A percentile compares a stretch with the other conserved stretches of the same genome.
Conservation (phyloP, 2,329 filamentous ascomycete genomes). For the Penicillium sp. region DNA sequence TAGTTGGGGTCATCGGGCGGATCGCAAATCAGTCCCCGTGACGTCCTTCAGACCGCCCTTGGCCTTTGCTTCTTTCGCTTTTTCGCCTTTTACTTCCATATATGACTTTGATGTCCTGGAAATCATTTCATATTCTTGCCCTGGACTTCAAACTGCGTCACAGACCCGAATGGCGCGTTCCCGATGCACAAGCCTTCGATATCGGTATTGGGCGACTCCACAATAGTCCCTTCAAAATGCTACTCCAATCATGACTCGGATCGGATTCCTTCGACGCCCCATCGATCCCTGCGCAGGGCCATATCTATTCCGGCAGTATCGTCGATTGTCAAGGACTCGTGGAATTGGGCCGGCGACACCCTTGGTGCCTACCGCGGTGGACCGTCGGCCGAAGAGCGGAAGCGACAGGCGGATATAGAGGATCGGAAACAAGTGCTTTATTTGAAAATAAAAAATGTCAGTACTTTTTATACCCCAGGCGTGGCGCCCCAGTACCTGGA, state of each 20-base stretch:
- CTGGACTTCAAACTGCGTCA: not conserved
- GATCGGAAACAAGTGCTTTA: conserved; percentile 65
- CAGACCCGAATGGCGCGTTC: conserved; percentile 26
- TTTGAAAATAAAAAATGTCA: conserved; percentile 65
- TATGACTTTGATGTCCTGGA: not conserved
- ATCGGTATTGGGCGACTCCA: conserved; percentile 34
- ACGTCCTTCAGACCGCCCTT: conserved; percentile 17
- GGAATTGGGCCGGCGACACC: conserved; percentile 37
- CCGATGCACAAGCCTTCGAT: conserved; percentile 30
- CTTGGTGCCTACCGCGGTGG: conserved; percentile 52
- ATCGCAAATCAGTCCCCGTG: conserved; percentile 22
- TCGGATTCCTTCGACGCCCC: conserved; percentile 10
- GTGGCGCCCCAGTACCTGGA: conserved; percentile 1
- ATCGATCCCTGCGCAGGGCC: conserved; percentile 25
- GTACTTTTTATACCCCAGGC: conserved; percentile 27
- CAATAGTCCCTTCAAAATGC: conserved; percentile 30
- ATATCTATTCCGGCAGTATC: conserved; percentile 36
- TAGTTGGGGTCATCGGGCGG: conserved; percentile 18
- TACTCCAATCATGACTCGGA: conserved; percentile 20
- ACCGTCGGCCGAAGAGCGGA: conserved; percentile 53
- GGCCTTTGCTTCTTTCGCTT: not conserved
- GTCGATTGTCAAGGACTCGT: conserved; percentile 34
- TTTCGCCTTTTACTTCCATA: not conserved
- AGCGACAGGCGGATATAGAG: conserved; percentile 50
- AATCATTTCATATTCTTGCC: not conserved